phyloP scores from a whole-genome alignment of 768 basidiomycete species.

The Pleurotus djamor region DNA sequence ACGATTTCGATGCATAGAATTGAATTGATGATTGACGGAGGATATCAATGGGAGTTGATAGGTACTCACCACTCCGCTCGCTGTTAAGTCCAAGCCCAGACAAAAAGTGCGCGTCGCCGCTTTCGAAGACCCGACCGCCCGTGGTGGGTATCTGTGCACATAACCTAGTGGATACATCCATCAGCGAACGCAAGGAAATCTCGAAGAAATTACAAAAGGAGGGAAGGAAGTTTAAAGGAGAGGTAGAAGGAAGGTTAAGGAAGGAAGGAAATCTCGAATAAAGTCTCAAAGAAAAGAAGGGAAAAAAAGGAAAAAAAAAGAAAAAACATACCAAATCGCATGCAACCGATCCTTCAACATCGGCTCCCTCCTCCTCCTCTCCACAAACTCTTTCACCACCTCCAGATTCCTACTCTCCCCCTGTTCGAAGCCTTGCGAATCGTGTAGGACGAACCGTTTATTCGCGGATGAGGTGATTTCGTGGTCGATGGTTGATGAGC shows the following conservation, averaged over 20 bases:
- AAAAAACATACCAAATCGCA: constrained; percentile 21
- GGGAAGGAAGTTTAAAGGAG: too few species aligned
- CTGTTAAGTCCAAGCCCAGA: constrained; percentile 4
- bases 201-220: too few species aligned
- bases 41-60: too few species aligned
- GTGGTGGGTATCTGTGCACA: constrained; percentile 23
- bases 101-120: constrained; percentile 21
- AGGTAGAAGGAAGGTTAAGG: too few species aligned
- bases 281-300: too few species aligned
- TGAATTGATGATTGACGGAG: too few species aligned
- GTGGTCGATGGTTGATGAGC: constrained; percentile 8
- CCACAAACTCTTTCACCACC: constrained; percentile 10
- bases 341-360: constrained; percentile 17
- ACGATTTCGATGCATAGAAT: too few species aligned
- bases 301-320: too few species aligned
- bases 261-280: too few species aligned
- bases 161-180: too few species aligned
- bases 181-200: too few species aligned
- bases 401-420: constrained; percentile 9
- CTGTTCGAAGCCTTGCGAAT: constrained; percentile 14
- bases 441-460: constrained; percentile 11
- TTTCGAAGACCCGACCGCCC: constrained; percentile 18
- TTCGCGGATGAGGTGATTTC: constrained; percentile 10
- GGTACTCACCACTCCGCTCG: neutral
- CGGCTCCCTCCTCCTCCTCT: neutral